These are phyloP conservation scores for Monotropa hypopitys DNA, from an alignment of 179 eudicot genomes.

Conservation along the genomic window DNA sequence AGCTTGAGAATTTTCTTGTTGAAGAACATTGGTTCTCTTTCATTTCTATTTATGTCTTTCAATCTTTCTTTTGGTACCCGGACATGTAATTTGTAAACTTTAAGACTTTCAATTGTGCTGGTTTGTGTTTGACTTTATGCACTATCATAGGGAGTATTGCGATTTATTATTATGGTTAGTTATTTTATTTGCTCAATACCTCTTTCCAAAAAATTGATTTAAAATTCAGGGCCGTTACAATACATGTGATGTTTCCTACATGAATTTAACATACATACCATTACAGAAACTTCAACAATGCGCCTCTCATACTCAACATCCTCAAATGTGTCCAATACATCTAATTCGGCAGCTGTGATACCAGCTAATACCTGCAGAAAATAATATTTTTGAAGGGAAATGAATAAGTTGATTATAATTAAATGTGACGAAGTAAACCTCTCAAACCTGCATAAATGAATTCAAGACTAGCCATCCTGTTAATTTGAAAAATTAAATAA, in stretches of 20 bases:
- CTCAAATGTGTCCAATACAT: constrained; percentile 68
- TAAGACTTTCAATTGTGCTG: too few relatives aligned
- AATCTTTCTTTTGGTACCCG: too few relatives aligned
- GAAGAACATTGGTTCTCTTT: too few relatives aligned
- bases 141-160: too few relatives aligned
- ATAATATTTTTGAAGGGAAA: neutral
- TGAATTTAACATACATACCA: constrained; percentile 31
- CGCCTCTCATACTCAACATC: constrained; percentile 76
- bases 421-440: neutral
- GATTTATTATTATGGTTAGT: too few relatives aligned
- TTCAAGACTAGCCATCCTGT: neutral
- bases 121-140: too few relatives aligned
- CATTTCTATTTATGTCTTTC: too few relatives aligned
- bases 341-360: constrained; percentile 50
- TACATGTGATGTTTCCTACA: neutral
- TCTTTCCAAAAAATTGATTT: too few relatives aligned
- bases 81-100: too few relatives aligned
- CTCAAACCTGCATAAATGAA: neutral
- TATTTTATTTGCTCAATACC: too few relatives aligned
- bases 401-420: neutral
- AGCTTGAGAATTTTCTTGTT: too few relatives aligned
- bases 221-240: too few relatives aligned
- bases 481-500: neutral
- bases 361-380: constrained; percentile 58
- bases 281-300: constrained; percentile 44